Percentiles rank a stretch among this genome's conserved stretches.
Evolutionary conservation across 2,329 filamentous ascomycete species (phyloP).

Genomic region (Stagonosporopsis chrysanthemi): DNA sequence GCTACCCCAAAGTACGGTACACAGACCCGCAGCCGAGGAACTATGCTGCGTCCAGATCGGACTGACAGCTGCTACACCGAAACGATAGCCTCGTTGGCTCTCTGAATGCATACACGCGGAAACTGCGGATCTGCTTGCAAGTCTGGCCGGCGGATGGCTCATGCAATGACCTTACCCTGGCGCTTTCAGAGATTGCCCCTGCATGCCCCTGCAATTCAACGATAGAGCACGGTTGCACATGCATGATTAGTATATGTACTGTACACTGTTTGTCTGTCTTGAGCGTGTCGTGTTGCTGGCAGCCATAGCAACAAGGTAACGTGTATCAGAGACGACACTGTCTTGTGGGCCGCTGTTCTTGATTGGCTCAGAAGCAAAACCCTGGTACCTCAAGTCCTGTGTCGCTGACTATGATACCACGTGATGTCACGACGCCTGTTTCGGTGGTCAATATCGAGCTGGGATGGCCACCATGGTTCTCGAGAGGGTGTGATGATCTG

Average conservation of each 20-base stretch:
- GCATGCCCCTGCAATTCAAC: conserved; percentile 25
- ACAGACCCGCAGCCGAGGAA: conserved; percentile 15
- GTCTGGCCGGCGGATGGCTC: conserved; percentile 8
- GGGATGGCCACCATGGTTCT: neutral
- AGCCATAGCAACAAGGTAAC: neutral
- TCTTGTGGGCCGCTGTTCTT: neutral
- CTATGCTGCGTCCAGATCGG: conserved; percentile 10
- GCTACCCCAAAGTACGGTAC: conserved; percentile 19
- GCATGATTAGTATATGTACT: conserved; percentile 18
- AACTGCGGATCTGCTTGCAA: neutral
- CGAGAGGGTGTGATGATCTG: neutral
- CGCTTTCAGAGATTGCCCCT: conserved; percentile 19
- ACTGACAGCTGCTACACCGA: conserved; percentile 3
- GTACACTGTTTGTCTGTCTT: conserved; percentile 3
- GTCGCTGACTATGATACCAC: neutral
- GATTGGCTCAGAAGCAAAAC: neutral
- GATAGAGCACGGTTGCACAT: conserved; percentile 21
- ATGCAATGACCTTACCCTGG: conserved; percentile 13
- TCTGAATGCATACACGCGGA: neutral
- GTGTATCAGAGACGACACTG: neutral
- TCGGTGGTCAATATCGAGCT: neutral
- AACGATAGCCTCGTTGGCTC: neutral
- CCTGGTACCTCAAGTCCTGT: neutral
- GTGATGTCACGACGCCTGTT: neutral
- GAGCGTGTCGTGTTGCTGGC: neutral